Evolutionary conservation across 192 early-diverging fungal species (phyloP).

Genomic region (Coemansia reversa): DNA sequence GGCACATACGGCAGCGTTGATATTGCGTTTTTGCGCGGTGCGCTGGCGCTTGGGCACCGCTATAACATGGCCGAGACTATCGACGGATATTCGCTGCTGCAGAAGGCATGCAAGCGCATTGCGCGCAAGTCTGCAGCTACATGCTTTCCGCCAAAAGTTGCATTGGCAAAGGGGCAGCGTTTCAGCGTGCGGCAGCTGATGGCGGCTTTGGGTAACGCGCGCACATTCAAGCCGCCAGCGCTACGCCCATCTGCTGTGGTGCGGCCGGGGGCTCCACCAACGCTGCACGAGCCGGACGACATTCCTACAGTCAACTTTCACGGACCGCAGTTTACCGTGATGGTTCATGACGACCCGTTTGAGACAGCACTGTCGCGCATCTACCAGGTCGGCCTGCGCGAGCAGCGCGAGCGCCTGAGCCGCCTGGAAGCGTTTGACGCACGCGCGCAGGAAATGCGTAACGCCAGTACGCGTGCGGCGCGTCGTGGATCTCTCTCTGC

Average conservation of each 20-base stretch:
- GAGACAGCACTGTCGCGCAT: slow-evolving; percentile 55
- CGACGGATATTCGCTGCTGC: slow-evolving; percentile 49
- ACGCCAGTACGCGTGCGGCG: not conserved
- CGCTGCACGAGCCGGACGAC: slow-evolving; percentile 39
- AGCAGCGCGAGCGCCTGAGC: slow-evolving; percentile 54
- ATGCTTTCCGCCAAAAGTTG: slow-evolving; percentile 29
- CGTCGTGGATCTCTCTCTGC: no score
- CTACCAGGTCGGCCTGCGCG: slow-evolving; percentile 47
- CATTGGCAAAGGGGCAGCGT: slow-evolving; percentile 14
- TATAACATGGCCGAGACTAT: slow-evolving; percentile 56
- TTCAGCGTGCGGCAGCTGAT: slow-evolving; percentile 31
- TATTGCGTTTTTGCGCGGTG: slow-evolving; percentile 43
- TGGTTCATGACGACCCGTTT: slow-evolving; percentile 57
- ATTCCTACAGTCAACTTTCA: slow-evolving; percentile 50
- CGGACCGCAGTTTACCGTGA: slow-evolving; percentile 39
- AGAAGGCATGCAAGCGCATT: slow-evolving; percentile 54
- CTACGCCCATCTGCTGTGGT: slow-evolving; percentile 32
- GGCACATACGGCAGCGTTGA: slow-evolving; percentile 43
- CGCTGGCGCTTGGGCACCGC: slow-evolving; percentile 42
- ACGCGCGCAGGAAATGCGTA: slow-evolving; percentile 42
- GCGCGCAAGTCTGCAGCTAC: slow-evolving; percentile 39
- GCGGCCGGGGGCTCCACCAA: slow-evolving; percentile 25
- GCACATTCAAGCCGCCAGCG: slow-evolving; percentile 37
- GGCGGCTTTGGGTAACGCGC: slow-evolving; percentile 33
- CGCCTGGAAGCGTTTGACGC: slow-evolving; percentile 50